Base-by-base conservation (phyloP, 768 basidiomycete species). In the Termitomyces eurrhizus region DNA sequence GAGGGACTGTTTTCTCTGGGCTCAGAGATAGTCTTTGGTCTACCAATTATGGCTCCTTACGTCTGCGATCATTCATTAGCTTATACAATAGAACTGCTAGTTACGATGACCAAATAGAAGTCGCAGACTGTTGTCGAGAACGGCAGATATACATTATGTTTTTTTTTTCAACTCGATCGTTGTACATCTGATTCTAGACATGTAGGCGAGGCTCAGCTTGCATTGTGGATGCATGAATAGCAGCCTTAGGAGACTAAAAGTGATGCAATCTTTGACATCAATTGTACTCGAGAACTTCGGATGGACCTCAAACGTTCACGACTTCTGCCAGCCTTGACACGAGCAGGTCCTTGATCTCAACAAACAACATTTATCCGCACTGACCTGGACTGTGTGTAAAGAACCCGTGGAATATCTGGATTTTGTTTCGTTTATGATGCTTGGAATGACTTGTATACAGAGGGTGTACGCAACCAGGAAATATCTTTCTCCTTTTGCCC, bases 361-460 rank as follows among this genome's bases (percentile, higher is more conserved):
- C 65, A 74, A 73, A 51, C 57, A 75, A 53, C 65, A 66, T 36
- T 67, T 80, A 51, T 80, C 78, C 7, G 77, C 77, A 24, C 69
- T 86, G 63, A 71, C 72, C 57, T 83, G 84, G 78, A 60, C 82
- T 26, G 63, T 60, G 71, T 45, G 64, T 21, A 21, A 65, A 44
- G 65, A 64, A 39, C 60, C 65, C 21, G 67, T 70, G 36, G 21
- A 35, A 56, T 59, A 14, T 32, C 32, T 51, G 2, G 12, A 1
- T 35, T 21, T 39, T 26, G n/a, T 50, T 49, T 51, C 13, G 44
- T 13, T 24, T 57, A 79, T 65, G 64, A 46, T 36, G 21, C 37
- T 48, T 49, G 7, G 7, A 18, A 49, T 32, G 16, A 50, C 7
- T 26, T 6, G 39, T 58, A 44, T 36, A 7, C 39, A 64, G 65